A percentile compares a stretch with the other conserved stretches of the same genome.
Evolutionary conservation across 208 protist species (phyloP).

Genomic region (Jaenimonas drosophilae): DNA sequence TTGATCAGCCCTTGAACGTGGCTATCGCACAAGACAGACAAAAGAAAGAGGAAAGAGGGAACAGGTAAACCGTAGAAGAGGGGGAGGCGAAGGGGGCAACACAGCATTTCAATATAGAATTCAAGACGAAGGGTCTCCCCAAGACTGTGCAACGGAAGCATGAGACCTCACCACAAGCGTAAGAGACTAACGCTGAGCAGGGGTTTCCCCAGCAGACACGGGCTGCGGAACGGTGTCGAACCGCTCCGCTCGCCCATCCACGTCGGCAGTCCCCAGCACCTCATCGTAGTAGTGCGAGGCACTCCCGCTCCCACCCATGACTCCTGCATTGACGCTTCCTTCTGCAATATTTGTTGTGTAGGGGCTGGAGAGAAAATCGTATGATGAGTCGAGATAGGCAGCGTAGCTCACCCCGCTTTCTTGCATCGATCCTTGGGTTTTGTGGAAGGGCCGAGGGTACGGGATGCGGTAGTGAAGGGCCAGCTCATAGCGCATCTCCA

Average conservation of each 20-base stretch:
- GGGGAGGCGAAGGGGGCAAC: too few species aligned
- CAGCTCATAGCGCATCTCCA: slow-evolving; percentile 84
- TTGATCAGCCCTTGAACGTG: too few species aligned
- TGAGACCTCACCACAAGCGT: too few species aligned
- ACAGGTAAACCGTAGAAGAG: too few species aligned
- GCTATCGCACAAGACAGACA: too few species aligned
- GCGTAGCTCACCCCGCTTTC: slow-evolving; percentile 75
- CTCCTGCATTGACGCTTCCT: slow-evolving; percentile 56
- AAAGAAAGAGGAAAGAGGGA: too few species aligned
- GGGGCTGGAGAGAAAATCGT: slow-evolving; percentile 72
- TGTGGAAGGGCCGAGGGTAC: slow-evolving; percentile 76
- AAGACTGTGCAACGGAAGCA: too few species aligned
- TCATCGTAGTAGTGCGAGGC: slow-evolving; percentile 44
- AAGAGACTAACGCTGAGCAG: too few species aligned
- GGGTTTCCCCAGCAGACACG: slow-evolving; percentile 15
- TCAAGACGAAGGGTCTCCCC: too few species aligned
- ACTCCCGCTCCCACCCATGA: slow-evolving; percentile 38
- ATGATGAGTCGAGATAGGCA: slow-evolving; percentile 77
- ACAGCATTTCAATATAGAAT: too few species aligned
- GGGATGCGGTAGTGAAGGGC: slow-evolving; percentile 80
- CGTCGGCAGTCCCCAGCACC: slow-evolving; percentile 25
- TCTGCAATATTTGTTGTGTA: slow-evolving; percentile 45
- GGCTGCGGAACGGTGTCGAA: slow-evolving; percentile 31
- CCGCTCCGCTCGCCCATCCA: slow-evolving; percentile 18
- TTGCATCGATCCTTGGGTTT: slow-evolving; percentile 65